Evolutionary conservation across 441 rosid species (phyloP).

Genomic region (Omphalea diandra): DNA sequence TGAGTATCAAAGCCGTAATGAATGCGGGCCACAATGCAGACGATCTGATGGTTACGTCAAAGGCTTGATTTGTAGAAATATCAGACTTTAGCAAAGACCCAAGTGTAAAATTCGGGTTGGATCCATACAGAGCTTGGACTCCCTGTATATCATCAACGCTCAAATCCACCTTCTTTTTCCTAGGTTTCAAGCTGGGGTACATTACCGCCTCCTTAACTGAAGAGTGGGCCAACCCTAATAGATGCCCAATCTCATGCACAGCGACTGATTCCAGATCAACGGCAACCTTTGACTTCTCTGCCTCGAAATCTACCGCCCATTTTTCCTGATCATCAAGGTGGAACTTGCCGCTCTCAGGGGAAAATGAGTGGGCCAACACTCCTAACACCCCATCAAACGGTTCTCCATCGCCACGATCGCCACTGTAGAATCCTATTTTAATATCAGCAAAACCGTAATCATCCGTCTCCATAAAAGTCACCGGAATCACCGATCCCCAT

Average conservation of each 20-base stretch:
- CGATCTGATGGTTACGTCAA: constrained; percentile 20
- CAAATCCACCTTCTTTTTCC: constrained; percentile 57
- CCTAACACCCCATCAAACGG: constrained; percentile 90
- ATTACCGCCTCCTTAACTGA: constrained; percentile 66
- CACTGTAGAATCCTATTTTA: constrained; percentile 71
- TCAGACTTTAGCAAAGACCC: constrained; percentile 61
- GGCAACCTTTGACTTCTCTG: constrained; percentile 62
- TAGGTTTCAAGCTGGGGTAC: constrained; percentile 85
- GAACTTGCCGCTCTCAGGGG: constrained; percentile 74
- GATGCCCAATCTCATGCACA: constrained; percentile 81
- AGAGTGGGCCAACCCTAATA: constrained; percentile 68
- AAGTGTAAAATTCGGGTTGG: constrained; percentile 65
- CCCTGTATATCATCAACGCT: constrained; percentile 65
- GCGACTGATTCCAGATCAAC: constrained; percentile 86
- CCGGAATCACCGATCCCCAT: constrained; percentile 76
- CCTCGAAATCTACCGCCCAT: constrained; percentile 68
- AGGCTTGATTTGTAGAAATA: constrained; percentile 48
- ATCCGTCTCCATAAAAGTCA: constrained; percentile 48
- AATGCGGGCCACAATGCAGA: constrained; percentile 16
- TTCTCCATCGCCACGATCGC: constrained; percentile 90
- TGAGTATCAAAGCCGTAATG: constrained; percentile 9
- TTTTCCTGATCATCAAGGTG: constrained; percentile 77
- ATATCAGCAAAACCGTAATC: constrained; percentile 68
- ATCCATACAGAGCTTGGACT: constrained; percentile 79
- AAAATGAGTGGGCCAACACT: constrained; percentile 73